Conservation (phyloP, 192 early-diverging fungal species). For the Glomus cerebriforme region DNA sequence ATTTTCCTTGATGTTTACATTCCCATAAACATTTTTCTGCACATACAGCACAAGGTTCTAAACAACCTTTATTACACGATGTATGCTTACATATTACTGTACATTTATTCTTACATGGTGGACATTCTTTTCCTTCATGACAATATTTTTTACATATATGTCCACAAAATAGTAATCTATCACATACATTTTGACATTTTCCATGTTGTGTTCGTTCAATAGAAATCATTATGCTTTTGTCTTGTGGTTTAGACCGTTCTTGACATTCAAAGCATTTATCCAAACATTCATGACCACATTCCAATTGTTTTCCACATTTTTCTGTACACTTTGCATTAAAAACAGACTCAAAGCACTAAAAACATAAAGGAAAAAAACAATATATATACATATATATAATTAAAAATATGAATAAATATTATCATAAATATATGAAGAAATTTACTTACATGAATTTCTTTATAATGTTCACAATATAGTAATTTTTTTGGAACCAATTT, state of each 20-base stretch:
- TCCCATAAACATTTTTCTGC: constrained; percentile 42
- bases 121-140: constrained; percentile 26
- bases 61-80: constrained; percentile 42
- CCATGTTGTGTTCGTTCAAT: too few relatives aligned
- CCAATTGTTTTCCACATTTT: constrained; percentile 34
- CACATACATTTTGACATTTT: constrained; percentile 28
- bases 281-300: constrained; percentile 48
- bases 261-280: constrained; percentile 45
- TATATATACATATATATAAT: background rate
- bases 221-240: background rate
- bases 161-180: constrained; percentile 36
- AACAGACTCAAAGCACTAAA: constrained; percentile 33
- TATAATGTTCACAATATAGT: constrained; percentile 45
- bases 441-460: constrained; percentile 15
- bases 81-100: constrained; percentile 43
- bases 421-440: background rate
- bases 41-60: constrained; percentile 48
- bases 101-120: constrained; percentile 47
- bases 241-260: background rate
- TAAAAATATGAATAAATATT: background rate
- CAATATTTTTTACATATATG: constrained; percentile 32
- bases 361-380: background rate
- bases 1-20: too few relatives aligned
- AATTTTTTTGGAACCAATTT: constrained; percentile 30
- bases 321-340: constrained; percentile 28